These are phyloP conservation scores for Alternaria triticina DNA, from an alignment of 2,329 filamentous ascomycete species.

Conservation along the genomic window DNA sequence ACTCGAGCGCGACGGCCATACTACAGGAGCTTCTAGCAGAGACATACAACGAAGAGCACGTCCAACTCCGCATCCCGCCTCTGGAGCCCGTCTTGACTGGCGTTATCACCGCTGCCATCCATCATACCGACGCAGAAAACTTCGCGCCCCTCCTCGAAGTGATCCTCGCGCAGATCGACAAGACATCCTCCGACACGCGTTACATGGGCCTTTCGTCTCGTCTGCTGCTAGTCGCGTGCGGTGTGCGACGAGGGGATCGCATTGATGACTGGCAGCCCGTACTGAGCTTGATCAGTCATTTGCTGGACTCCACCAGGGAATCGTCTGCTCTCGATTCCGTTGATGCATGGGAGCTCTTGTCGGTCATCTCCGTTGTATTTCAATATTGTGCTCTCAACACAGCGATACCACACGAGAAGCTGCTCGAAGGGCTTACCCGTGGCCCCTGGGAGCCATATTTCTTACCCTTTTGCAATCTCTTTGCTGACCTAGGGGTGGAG, in stretches of 20 bases:
- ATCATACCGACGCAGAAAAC: constrained; percentile 77
- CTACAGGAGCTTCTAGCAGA: constrained; percentile 57
- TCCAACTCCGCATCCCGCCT: constrained; percentile 55
- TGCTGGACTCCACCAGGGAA: constrained; percentile 47
- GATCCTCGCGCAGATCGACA: constrained; percentile 52
- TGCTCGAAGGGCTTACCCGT: constrained; percentile 69
- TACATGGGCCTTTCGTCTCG: constrained; percentile 38
- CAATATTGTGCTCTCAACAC: constrained; percentile 80
- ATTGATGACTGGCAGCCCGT: constrained; percentile 74
- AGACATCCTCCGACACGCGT: constrained; percentile 53
- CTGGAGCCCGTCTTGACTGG: constrained; percentile 71
- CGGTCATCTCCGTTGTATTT: constrained; percentile 68
- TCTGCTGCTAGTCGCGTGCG: constrained; percentile 72
- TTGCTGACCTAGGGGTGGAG: constrained; percentile 74
- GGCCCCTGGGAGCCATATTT: constrained; percentile 75
- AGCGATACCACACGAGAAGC: constrained; percentile 71
- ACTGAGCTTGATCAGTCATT: constrained; percentile 52
- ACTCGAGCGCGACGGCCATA: constrained; percentile 63
- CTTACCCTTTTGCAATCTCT: constrained; percentile 82
- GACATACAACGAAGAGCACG: constrained; percentile 31
- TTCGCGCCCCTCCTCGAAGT: constrained; percentile 72
- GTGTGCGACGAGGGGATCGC: constrained; percentile 81
- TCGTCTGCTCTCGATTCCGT: constrained; percentile 33
- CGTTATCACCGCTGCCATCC: constrained; percentile 79
- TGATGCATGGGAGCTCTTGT: constrained; percentile 49